Evolutionary conservation across 2,329 filamentous ascomycete species (phyloP).

Genomic region (Pseudopyricularia javanii): DNA sequence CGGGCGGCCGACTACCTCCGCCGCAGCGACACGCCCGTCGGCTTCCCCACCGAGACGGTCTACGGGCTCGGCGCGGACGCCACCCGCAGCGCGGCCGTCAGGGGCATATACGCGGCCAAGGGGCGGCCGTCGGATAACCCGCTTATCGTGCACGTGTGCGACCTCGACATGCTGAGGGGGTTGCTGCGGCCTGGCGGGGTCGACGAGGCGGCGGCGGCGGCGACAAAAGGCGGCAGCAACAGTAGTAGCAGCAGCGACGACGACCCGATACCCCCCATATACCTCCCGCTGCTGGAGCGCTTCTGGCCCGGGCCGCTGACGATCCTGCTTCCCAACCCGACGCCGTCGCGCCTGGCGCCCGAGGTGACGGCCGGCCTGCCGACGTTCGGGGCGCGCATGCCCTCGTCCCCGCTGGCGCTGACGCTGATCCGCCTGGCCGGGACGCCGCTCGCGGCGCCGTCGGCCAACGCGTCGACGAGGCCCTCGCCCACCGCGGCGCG

Average conservation of each 20-base stretch:
- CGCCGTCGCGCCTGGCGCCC: conserved; percentile 60
- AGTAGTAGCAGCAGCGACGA: conserved; percentile 3
- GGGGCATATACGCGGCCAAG: conserved; percentile 87
- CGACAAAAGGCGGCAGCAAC: background rate
- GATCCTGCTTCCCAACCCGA: conserved; percentile 69
- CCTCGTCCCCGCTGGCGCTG: conserved; percentile 70
- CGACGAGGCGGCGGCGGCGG: background rate
- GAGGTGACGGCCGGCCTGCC: conserved; percentile 78
- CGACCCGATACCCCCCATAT: conserved; percentile 56
- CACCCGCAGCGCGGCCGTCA: conserved; percentile 69
- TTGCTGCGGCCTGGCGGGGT: conserved; percentile 32
- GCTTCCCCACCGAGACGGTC: conserved; percentile 95
- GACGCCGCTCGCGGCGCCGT: conserved; percentile 77
- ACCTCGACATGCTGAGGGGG: conserved; percentile 60
- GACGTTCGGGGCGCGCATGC: conserved; percentile 88
- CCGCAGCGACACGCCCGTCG: conserved; percentile 62
- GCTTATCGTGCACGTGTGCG: conserved; percentile 83
- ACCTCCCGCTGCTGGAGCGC: conserved; percentile 60
- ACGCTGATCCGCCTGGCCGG: conserved; percentile 72
- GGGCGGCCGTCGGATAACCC: conserved; percentile 88
- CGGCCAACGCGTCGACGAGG: conserved; percentile 86
- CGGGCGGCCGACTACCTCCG: conserved; percentile 56
- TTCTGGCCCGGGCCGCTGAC: conserved; percentile 97
- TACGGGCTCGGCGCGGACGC: conserved; percentile 96
- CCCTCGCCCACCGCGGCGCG: conserved; percentile 84